Conservation (phyloP, 352 stramenopile genomes). For the Phytophthora agathidicida region DNA sequence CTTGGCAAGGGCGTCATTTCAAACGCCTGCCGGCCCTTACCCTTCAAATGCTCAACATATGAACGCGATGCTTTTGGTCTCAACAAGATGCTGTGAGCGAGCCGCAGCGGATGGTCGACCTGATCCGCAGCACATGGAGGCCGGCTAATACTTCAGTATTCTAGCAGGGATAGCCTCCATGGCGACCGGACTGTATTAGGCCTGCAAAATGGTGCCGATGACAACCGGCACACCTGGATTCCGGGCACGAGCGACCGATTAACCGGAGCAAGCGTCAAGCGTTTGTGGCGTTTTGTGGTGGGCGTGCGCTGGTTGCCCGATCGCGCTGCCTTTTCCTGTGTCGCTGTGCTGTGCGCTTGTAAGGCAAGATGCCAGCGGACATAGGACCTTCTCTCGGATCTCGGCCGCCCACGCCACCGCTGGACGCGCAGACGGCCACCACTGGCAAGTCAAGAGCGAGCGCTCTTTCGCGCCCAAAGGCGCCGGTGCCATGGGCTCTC, state of each 20-base stretch:
- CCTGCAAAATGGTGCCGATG: slow-evolving; percentile 8
- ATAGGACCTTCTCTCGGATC: slow-evolving; percentile 19
- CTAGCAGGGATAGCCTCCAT: slow-evolving; percentile 15
- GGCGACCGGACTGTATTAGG: background rate
- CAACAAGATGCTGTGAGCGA: slow-evolving; percentile 25
- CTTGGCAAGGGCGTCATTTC: too few species aligned
- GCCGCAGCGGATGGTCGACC: slow-evolving; percentile 8
- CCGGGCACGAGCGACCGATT: slow-evolving; percentile 13
- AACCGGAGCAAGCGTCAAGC: background rate
- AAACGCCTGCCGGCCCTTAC: slow-evolving; percentile 10
- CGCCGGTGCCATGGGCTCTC: too few species aligned
- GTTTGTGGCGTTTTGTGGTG: slow-evolving; percentile 11
- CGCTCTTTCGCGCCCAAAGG: too few species aligned
- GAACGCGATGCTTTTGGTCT: slow-evolving; percentile 7
- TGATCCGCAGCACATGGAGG: slow-evolving; percentile 22
- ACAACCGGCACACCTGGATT: slow-evolving; percentile 17
- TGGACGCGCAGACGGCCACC: too few species aligned
- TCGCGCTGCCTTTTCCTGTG: slow-evolving; percentile 23
- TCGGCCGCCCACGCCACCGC: slow-evolving; percentile 14
- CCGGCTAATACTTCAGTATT: too few species aligned
- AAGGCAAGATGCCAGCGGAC: slow-evolving; percentile 10
- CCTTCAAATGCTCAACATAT: slow-evolving; percentile 12
- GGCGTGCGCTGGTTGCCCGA: slow-evolving; percentile 15
- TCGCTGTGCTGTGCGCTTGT: slow-evolving; percentile 1
- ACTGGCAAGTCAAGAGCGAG: too few species aligned